These are phyloP conservation scores for Strigomonas galati DNA, from an alignment of 208 protist genomes.

Conservation along the genomic window DNA sequence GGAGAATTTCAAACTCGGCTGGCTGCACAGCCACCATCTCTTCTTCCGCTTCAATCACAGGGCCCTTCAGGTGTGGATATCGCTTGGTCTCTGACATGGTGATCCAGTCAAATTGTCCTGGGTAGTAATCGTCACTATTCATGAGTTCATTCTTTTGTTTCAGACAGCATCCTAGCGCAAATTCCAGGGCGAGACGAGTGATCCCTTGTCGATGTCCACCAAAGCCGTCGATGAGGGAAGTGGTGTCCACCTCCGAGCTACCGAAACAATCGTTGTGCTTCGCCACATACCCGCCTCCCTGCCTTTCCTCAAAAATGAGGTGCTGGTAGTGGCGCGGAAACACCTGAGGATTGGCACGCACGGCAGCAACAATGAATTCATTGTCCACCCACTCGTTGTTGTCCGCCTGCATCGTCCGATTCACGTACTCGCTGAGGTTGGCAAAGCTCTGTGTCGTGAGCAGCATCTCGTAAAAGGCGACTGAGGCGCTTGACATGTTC, in stretches of 20 bases:
- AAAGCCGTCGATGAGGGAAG: conserved; percentile 67
- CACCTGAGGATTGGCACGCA: conserved; percentile 46
- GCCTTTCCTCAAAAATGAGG: conserved; percentile 54
- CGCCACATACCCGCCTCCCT: conserved; percentile 55
- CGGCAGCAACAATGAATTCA: conserved; percentile 78
- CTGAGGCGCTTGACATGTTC: not conserved
- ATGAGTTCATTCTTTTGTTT: too few relatives aligned
- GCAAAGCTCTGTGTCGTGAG: conserved; percentile 64
- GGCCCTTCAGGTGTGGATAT: too few relatives aligned
- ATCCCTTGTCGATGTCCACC: conserved; percentile 51
- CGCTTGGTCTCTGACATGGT: too few relatives aligned
- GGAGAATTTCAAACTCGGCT: too few relatives aligned
- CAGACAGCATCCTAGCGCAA: too few relatives aligned
- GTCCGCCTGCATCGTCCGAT: conserved; percentile 39
- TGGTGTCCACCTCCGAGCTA: conserved; percentile 59
- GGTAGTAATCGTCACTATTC: too few relatives aligned
- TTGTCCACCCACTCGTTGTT: conserved; percentile 74
- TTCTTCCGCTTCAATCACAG: too few relatives aligned
- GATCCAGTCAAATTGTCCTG: too few relatives aligned
- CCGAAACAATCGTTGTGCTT: conserved; percentile 68
- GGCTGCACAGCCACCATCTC: too few relatives aligned
- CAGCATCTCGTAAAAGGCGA: conserved; percentile 53
- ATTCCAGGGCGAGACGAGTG: conserved; percentile 13
- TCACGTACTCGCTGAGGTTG: conserved; percentile 55
- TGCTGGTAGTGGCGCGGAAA: conserved; percentile 46